Base-by-base conservation (phyloP, 2,329 filamentous ascomycete genomes). In the Beauveria caledonica region DNA sequence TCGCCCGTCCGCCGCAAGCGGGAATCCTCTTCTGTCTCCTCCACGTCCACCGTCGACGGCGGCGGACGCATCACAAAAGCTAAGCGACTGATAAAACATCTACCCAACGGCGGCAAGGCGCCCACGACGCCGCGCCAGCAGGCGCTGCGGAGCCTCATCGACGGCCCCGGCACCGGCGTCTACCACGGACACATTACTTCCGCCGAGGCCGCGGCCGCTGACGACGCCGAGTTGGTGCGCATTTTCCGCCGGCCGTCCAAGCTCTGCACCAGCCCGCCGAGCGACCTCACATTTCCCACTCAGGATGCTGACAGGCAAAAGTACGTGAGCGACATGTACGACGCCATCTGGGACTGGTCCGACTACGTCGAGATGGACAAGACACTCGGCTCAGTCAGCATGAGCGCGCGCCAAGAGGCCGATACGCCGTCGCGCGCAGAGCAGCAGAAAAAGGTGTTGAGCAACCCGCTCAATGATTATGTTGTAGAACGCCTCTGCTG, bases 401-500 rank as follows among this genome's bases (percentile, higher is more conserved):
- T 54, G 27, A 11, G 40, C 10, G 8, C 15, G 3, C 59, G 64
- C 25, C 58, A 60, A 3, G n/a, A 40, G n/a, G 49, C 49, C 6
- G 3, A 33, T 33, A 11, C 17, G 17, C 65, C 64, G 2, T 46
- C 66, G 10, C 21, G 64, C 1, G 33, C 61, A 5, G 56, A 44
- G 33, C 66, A 68, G 60, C 66, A 68, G 59, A 61, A 53, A 39
- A 63, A 60, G 50, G 64, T 68, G 0, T 27, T 68, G n/a, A 62
- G 66, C 15, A 63, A 63, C 15, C 50, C 63, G 3, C 63, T 64
- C 3, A 64, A 61, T 44, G 65, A 68, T 46, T 64, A 67, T 21
- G 61, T 64, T 11, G 60, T 67, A 1, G 66, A 69, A 17, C 61
- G 55, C 52, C 45, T 68, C n/a, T 67, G 64, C 45, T 69, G 68